Base-by-base conservation (phyloP, 2,329 filamentous ascomycete genomes). In the Sarocladium oryzae region DNA sequence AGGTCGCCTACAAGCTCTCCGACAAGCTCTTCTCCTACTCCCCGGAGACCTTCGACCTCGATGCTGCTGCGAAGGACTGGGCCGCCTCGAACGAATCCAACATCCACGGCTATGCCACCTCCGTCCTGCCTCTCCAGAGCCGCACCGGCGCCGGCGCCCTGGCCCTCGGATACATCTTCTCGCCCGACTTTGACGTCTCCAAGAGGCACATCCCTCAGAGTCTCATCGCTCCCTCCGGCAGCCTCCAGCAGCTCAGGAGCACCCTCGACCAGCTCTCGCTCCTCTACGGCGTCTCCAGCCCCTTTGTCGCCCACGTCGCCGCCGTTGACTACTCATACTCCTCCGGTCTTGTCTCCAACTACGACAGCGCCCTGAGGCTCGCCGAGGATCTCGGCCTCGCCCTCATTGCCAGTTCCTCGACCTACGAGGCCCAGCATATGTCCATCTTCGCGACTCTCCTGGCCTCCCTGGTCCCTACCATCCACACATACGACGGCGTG, bases 21-120 rank as follows among this genome's bases (percentile, higher is more conserved):
- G 91, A 97, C 76, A 96, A 95, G 77, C 84, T 97, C 72, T 99
- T 96, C 74, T 88, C 91, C 52, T 97, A 95, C 76, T 97, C 92
- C 2, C 89, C 91, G 24, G 88, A 95, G 63, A 88, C 89, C 13
- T 97, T 96, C 63, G 88, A 95, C 65, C 79, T 99, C 57, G 92
- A 97, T 67, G 70, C 85, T 55, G 89, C 91, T 43, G 84, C 88
- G 51, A 87, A 85, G 68, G 71, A 82, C 58, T 99, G 93, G 93
- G 78, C 82, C 48, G 69, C 72, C 24, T 72, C 81, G 56, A 74
- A 80, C 55, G 85, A 89, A 64, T 75, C 78, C 65, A 99, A 99
- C 73, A 82, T 86, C 56, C 84, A 91, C 71, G 89, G 89, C 60
- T 87, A 91, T 64, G 72, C 82, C 55, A 92, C 93, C 46, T 75